Evolutionary conservation across 257 asterid species (phyloP).

Genomic region (Rehmannia glutinosa): DNA sequence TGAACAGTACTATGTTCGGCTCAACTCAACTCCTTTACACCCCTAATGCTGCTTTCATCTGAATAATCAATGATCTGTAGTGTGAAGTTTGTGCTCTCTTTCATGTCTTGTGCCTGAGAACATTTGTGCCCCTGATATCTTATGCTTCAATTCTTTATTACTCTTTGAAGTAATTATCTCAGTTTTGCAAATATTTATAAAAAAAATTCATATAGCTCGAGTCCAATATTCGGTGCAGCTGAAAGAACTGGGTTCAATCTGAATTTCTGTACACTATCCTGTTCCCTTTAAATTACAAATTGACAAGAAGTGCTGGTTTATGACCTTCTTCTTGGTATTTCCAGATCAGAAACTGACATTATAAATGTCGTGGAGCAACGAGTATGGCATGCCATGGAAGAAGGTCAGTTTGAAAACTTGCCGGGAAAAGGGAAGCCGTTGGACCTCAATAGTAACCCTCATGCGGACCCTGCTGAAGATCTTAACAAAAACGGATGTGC

Average conservation of each 20-base stretch:
- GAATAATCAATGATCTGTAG: not conserved
- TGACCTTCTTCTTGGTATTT: conserved; percentile 8
- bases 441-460: conserved; percentile 73
- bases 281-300: not conserved
- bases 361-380: conserved; percentile 75
- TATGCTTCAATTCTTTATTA: too few relatives aligned
- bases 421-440: conserved; percentile 90
- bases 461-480: conserved; percentile 85
- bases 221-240: not conserved
- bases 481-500: conserved; percentile 82
- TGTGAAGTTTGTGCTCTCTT: not conserved
- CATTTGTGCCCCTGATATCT: not conserved
- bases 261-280: not conserved
- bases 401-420: conserved; percentile 84
- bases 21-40: too few relatives aligned
- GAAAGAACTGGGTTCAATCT: not conserved
- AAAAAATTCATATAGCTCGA: not conserved
- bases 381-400: conserved; percentile 91
- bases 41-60: too few relatives aligned
- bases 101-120: not conserved
- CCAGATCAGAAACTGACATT: conserved; percentile 89
- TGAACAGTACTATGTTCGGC: too few relatives aligned
- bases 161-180: too few relatives aligned
- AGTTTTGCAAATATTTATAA: too few relatives aligned
- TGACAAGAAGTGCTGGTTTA: not conserved